These are phyloP conservation scores for Aspergillus eucalypticola DNA, from an alignment of 2,329 filamentous ascomycete species.

Conservation along the genomic window DNA sequence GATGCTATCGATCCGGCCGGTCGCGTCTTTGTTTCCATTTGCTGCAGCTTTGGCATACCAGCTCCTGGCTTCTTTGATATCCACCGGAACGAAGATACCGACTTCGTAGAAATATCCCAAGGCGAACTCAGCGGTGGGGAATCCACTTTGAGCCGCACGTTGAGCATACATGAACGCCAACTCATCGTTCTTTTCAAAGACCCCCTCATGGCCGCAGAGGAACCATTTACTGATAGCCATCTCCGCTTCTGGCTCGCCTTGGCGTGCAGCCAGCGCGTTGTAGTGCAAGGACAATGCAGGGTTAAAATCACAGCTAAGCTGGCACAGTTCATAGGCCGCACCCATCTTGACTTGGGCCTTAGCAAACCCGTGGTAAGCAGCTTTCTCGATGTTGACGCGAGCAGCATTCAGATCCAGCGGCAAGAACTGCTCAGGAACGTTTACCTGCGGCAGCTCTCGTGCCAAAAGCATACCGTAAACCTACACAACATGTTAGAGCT, in stretches of 20 bases:
- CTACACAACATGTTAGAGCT: slow-evolving; percentile 28
- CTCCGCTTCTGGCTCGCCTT: slow-evolving; percentile 90
- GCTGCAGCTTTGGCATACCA: slow-evolving; percentile 92
- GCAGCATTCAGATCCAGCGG: slow-evolving; percentile 71
- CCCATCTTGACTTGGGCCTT: slow-evolving; percentile 98
- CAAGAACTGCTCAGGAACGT: slow-evolving; percentile 70
- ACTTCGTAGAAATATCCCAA: slow-evolving; percentile 98
- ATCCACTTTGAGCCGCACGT: slow-evolving; percentile 75
- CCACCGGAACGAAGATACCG: slow-evolving; percentile 84
- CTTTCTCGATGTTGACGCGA: slow-evolving; percentile 90
- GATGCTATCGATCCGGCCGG: slow-evolving; percentile 78
- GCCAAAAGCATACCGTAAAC: slow-evolving; percentile 93
- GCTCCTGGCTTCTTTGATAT: slow-evolving; percentile 74
- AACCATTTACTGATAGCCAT: slow-evolving; percentile 99
- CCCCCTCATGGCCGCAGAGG: slow-evolving; percentile 86
- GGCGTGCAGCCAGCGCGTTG: slow-evolving; percentile 86
- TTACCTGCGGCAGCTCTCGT: slow-evolving; percentile 86
- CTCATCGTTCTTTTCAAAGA: slow-evolving; percentile 95
- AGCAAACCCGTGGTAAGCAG: slow-evolving; percentile 90
- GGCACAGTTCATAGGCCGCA: slow-evolving; percentile 89
- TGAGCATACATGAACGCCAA: slow-evolving; percentile 89
- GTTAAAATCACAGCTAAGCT: slow-evolving; percentile 91
- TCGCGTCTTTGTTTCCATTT: slow-evolving; percentile 88
- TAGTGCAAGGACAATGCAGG: slow-evolving; percentile 92
- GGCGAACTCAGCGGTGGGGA: slow-evolving; percentile 91